Evolutionary conservation across 805 yeast genomes (phyloP).

Genomic region (Limtongia smithiae): DNA sequence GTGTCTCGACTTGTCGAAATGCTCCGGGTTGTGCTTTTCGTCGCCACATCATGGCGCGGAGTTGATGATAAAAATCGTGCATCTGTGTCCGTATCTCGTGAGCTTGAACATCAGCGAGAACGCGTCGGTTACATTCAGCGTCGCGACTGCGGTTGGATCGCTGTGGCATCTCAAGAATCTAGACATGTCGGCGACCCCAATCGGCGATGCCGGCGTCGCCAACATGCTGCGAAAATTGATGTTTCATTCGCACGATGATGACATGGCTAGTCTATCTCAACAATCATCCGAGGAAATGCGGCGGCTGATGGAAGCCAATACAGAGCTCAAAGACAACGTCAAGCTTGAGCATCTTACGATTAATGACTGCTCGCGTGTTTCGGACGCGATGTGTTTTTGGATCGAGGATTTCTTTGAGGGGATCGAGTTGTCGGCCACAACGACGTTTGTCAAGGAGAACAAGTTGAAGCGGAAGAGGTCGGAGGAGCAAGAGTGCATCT

Average conservation of each 20-base stretch:
- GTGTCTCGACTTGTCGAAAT: slow-evolving; percentile 1
- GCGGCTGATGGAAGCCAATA: neutral
- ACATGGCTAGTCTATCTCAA: neutral
- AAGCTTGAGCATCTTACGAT: slow-evolving; percentile 2
- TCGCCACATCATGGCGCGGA: slow-evolving; percentile 6
- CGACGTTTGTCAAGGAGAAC: too few relatives aligned
- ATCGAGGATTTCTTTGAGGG: slow-evolving; percentile 7
- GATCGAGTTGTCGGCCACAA: too few relatives aligned
- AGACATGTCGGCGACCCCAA: slow-evolving; percentile 9
- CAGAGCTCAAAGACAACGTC: neutral
- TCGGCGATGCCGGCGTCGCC: slow-evolving; percentile 5
- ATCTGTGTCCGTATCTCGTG: slow-evolving; percentile 6
- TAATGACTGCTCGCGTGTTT: slow-evolving; percentile 4
- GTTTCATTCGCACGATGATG: neutral
- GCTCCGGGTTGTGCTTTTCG: slow-evolving; percentile 11
- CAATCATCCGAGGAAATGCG: neutral
- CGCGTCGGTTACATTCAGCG: slow-evolving; percentile 5
- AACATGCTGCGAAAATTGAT: neutral
- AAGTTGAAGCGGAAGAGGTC: too few relatives aligned
- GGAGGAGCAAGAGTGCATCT: too few relatives aligned
- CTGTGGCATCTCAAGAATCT: slow-evolving; percentile 5
- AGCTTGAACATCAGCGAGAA: slow-evolving; percentile 9
- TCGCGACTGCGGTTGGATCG: slow-evolving; percentile 1
- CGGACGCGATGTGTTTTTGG: slow-evolving; percentile 11
- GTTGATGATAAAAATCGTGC: slow-evolving; percentile 4